Evolutionary conservation across 208 protist species (phyloP).

Genomic region (Trypanosoma vivax): DNA sequence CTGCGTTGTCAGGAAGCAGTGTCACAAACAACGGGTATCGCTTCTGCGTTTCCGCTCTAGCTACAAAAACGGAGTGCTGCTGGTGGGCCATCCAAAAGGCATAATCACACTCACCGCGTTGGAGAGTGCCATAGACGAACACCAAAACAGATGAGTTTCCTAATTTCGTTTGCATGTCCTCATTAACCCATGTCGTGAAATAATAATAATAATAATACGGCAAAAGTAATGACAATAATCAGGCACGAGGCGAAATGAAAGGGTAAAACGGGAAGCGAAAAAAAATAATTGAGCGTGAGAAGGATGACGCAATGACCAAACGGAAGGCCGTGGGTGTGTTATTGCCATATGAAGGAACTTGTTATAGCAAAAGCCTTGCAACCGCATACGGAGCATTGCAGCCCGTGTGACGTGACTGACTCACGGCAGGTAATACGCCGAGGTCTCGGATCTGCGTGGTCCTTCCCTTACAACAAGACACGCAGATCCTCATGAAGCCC

Average conservation of each 20-base stretch:
- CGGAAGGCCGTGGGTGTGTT: too few relatives aligned
- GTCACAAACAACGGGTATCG: slow-evolving; percentile 64
- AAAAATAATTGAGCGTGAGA: too few relatives aligned
- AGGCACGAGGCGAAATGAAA: not conserved
- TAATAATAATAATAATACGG: slow-evolving; percentile 3
- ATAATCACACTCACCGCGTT: slow-evolving; percentile 65
- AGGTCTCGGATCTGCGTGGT: too few relatives aligned
- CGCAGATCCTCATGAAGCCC: too few relatives aligned
- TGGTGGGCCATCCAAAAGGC: slow-evolving; percentile 54
- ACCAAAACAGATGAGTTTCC: slow-evolving; percentile 20
- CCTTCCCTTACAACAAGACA: too few relatives aligned
- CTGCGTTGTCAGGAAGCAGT: slow-evolving; percentile 23
- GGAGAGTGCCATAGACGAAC: slow-evolving; percentile 71
- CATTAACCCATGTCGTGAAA: not conserved
- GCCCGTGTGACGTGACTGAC: too few relatives aligned
- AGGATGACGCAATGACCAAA: too few relatives aligned
- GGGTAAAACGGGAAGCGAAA: not conserved
- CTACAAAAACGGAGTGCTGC: slow-evolving; percentile 36
- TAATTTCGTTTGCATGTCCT: not conserved
- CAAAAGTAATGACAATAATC: slow-evolving; percentile 5
- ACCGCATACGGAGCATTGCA: too few relatives aligned
- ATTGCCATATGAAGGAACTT: too few relatives aligned
- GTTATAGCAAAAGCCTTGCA: too few relatives aligned
- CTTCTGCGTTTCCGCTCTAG: slow-evolving; percentile 26
- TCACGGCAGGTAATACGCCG: too few relatives aligned